Evolutionary conservation across 2,329 filamentous ascomycete genomes (phyloP).

Genomic region (Fusarium coffeatum): DNA sequence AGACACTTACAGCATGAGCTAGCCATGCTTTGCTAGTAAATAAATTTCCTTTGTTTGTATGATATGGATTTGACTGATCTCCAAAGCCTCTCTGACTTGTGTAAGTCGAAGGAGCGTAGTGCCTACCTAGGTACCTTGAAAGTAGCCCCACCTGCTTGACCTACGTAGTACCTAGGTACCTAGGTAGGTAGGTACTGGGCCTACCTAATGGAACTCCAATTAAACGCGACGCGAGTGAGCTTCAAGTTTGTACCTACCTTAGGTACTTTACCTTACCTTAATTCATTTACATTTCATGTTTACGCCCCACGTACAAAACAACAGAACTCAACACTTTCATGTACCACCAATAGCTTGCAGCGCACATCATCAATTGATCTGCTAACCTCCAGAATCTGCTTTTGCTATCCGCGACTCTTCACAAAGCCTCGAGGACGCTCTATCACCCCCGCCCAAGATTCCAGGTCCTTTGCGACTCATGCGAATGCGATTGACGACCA

Average conservation of each 20-base stretch:
- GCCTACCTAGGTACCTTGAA: not conserved
- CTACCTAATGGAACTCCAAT: constrained; percentile 10
- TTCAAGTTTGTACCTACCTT: constrained; percentile 5
- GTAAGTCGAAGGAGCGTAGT: not conserved
- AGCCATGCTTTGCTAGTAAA: not conserved
- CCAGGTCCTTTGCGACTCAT: constrained; percentile 16
- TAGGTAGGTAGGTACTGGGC: no score
- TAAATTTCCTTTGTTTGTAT: not conserved
- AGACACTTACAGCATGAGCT: not conserved
- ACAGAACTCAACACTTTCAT: not conserved
- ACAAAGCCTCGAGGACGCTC: not conserved
- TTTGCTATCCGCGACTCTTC: constrained; percentile 4
- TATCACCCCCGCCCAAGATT: not conserved
- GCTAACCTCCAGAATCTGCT: not conserved
- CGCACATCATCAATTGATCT: not conserved
- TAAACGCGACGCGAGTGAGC: constrained; percentile 29
- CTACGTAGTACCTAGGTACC: no score
- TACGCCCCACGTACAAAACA: constrained; percentile 18
- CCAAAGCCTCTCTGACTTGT: not conserved
- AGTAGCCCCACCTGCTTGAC: not conserved
- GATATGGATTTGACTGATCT: not conserved
- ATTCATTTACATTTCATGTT: constrained; percentile 14
- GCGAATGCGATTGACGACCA: not conserved
- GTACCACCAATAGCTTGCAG: not conserved
- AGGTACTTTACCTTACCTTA: not conserved